Evolutionary conservation across 2,329 filamentous ascomycete species (phyloP), one percentile per base, ranked within the genome.

Genomic region (Colletotrichum plurivorum): DNA sequence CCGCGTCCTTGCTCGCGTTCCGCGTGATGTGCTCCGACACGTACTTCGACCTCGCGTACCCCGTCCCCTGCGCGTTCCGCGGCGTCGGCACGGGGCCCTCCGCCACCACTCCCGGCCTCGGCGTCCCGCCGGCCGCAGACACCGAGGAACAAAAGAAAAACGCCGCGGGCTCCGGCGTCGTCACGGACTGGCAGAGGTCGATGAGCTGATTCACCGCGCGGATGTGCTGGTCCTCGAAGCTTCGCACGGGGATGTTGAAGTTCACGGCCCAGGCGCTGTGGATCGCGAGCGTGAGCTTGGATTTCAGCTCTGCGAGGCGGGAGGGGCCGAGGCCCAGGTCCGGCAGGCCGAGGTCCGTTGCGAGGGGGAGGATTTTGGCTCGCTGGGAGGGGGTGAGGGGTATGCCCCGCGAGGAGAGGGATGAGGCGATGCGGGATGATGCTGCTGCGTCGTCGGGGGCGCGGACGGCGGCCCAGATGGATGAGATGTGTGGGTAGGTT

Each of bases 401-500:
- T 27, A 57, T 63, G n/a, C 83, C 77, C 5, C 78, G 73, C 2
- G 73, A 73, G 9, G 80, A 76, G 18, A 80, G 73, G 1, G 75
- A 76, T 12, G 74, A 71, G 8, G 74, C 56, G 13, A 79, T 76
- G 31, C 78, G 76, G 20, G 73, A 66, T 7, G 73, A 69, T 13
- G 79, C 77, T 1, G 75, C 73, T 0, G 79, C 71, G 8, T 78
- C 73, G n/a, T 76, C 77, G 1, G 78, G 74, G 3, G 84, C 84
- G 58, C 85, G 81, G n/a, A 87, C 84, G 15, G 78, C 78, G 39
- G 84, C 84, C 55, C 85, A 81, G n/a, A 87, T 84, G 15, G 78
- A 78, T 31, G 80, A 80, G 15, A 92, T 83, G 41, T 89, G 88
- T 85, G 82, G 1, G 86, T 87, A 82, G 1, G 87, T 82, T 2